These are phyloP conservation scores for Lecanicillium sp. DNA, from an alignment of 2,329 filamentous ascomycete species.

Conservation along the genomic window DNA sequence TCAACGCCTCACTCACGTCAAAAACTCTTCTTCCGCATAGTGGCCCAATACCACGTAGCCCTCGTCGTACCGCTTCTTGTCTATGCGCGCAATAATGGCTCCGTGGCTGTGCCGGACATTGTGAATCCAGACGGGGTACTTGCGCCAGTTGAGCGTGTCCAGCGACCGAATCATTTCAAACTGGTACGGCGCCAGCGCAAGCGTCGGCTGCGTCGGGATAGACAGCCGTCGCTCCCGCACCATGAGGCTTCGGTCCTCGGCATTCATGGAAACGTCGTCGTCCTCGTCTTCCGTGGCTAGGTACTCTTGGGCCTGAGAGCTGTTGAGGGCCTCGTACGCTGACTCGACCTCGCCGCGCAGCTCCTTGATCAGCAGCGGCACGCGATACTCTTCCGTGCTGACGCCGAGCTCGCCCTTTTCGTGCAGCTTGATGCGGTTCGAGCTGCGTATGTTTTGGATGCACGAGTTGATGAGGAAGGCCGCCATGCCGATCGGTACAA, in stretches of 20 bases:
- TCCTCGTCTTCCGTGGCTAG: slow-evolving; percentile 49
- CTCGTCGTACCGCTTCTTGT: slow-evolving; percentile 62
- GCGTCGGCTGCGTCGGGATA: slow-evolving; percentile 50
- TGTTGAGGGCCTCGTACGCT: slow-evolving; percentile 66
- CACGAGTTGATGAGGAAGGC: slow-evolving; percentile 69
- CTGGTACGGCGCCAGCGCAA: slow-evolving; percentile 73
- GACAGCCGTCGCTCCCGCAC: slow-evolving; percentile 33
- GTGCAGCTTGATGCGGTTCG: slow-evolving; percentile 67
- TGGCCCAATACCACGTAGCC: slow-evolving; percentile 72
- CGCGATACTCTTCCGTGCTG: slow-evolving; percentile 59
- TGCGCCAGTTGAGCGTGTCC: slow-evolving; percentile 57
- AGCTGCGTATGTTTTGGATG: slow-evolving; percentile 69
- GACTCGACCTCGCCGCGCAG: slow-evolving; percentile 71
- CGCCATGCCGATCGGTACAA: slow-evolving; percentile 65
- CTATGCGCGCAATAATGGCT: slow-evolving; percentile 75
- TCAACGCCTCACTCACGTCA: too few relatives aligned
- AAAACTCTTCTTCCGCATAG: slow-evolving; percentile 71
- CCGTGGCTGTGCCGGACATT: slow-evolving; percentile 78
- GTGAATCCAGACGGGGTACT: slow-evolving; percentile 66
- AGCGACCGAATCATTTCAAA: slow-evolving; percentile 78
- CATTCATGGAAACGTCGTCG: slow-evolving; percentile 24
- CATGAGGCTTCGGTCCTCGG: slow-evolving; percentile 33
- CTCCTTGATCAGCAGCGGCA: slow-evolving; percentile 68
- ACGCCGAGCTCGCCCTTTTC: slow-evolving; percentile 63
- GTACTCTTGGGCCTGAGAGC: slow-evolving; percentile 62